Base-by-base conservation (phyloP, 2,329 filamentous ascomycete genomes). In the Phialemoniopsis sp. region DNA sequence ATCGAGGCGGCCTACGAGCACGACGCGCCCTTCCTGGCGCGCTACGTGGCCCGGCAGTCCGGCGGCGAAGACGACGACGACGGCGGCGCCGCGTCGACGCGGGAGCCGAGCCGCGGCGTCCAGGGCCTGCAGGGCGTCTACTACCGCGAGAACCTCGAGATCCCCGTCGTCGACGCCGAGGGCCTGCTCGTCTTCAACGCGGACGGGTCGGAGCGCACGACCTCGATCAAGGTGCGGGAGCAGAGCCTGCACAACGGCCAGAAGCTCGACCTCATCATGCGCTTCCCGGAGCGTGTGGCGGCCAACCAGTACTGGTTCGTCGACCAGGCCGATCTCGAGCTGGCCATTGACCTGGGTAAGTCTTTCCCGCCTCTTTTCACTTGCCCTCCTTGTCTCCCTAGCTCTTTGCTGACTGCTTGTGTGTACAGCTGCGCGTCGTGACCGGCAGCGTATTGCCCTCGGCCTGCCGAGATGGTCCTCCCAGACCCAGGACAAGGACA, bases 291-390 rank as follows among this genome's bases (percentile, higher is more conserved):
- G 43, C 48, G 47, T 3, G 48, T 52, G 6, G 38, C 42, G 30
- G 37, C 47, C 39, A 46, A 45, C 40, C 41, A 48, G 41, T 52
- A 51, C 45, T 52, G 47, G 47, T 52, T 52, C 35, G 48, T 52
- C 14, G 44, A 45, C 13, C 38, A 40, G 12, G 48, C 46, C 29
- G 48, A 52, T 41, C 51, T 50, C 47, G 44, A 37, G 3, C 39
- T 46, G 28, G 50, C 50, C 2, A 41, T 40, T 10, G 42, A 48
- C 37, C 38, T 46, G 30, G 42, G 47, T 49, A 31, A 12, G 43
- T 38, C 30, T 14, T 18, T 9, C 18, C 10, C 29, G 33, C 14
- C 29, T 36, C 36, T 19, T 40, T n/a, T n/a, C n/a, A n/a, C n/a
- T n/a, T n/a, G n/a, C n/a, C 16, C 17, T 36, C n/a, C 34, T 18